Base-by-base conservation (phyloP, 345 rosid species). In the Brassica napus region DNA sequence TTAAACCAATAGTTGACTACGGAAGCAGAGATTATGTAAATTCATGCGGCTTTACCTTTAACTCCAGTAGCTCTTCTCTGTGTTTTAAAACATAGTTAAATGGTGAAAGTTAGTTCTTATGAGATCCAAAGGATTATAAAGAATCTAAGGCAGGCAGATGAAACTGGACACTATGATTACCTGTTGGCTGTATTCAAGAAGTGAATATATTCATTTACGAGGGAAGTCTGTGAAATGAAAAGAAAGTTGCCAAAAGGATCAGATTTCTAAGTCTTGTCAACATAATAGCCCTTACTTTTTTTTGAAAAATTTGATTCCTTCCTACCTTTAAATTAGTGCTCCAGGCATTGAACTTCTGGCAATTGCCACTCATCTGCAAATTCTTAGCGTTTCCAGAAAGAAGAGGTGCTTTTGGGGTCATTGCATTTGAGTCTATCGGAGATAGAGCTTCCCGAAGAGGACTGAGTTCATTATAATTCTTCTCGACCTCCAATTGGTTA, bases 161-260 rank as follows among this genome's bases (percentile, higher is more conserved):
- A 62, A 73, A 39, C 8, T 60, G 44, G 34, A 37, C 34, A 3
- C 0, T 61, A 28, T 8, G 11, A n/a, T 57, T 81, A 89, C 97
- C 91, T 89, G 85, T 88, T 88, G 42, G 97, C 97, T 21, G 85
- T 79, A 47, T 95, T 95, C 68, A 95, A 81, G 82, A 91, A 85
- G 71, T 83, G 84, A 6, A 93, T 73, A 23, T 91, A 95, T 81
- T 90, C 91, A 59, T 86, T 85, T 2, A 88, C 55, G 18, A 91
- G 89, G 30, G 87, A 81, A 42, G 69, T 85, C 99, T 95, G 89
- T 26, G 74, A 70, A 30, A 67, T 34, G 52, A 83, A 35, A 75
- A 16, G 9, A 15, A 8, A 1, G 6, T 60, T 66, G 31, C 44
- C 26, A 30, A 35, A 59, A 35, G 61, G 57, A 68, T 81, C 47